Evolutionary conservation across 2,329 filamentous ascomycete species (phyloP), one percentile per base, ranked within the genome.

Genomic region (Nigrospora oryzae): DNA sequence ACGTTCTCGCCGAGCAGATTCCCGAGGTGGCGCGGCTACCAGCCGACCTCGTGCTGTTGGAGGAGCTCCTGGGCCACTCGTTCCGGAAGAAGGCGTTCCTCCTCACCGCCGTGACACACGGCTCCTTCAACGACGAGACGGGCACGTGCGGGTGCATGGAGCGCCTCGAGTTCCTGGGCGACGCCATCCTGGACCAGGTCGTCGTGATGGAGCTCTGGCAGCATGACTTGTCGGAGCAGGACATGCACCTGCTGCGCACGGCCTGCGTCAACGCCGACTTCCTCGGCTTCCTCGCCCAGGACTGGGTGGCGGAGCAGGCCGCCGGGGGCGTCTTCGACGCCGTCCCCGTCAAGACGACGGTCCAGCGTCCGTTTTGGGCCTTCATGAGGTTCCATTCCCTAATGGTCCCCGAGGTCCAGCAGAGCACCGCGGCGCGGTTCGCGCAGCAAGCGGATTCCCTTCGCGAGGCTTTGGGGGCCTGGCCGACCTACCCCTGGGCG

Each of bases 131-230:
- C 37, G 46, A 60, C 5, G 73, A 70, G 42, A 69, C 47, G 13
- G 48, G 51, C 1, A 38, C 46, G 3, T 55, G 48, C 8, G 69
- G 69, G 3, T 70, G 64, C 17, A 73, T 80, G 12, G 86, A 96
- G 52, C 78, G 89, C 0, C 74, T 96, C 1, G 91, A 96, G 57
- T 95, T 93, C 55, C 68, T 96, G 0, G 91, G 91, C 1, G 91
- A 97, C 54, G 79, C 89, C 0, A 70, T 96, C 3, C 77, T 97
- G 0, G 91, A 97, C 62, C 76, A 81, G 53, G 69, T 95, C 45
- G 69, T 96, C 40, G 80, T 87, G 8, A 69, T 66, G 0, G 70
- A 66, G n/a, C 65, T 91, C 6, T 85, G 78, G 60, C 51, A 59
- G 2, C 64, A 66, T 0, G 65, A 72, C 3, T 57, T 79, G 1